Base-by-base conservation (phyloP, 2,329 filamentous ascomycete genomes). In the Claviceps pazoutovae region DNA sequence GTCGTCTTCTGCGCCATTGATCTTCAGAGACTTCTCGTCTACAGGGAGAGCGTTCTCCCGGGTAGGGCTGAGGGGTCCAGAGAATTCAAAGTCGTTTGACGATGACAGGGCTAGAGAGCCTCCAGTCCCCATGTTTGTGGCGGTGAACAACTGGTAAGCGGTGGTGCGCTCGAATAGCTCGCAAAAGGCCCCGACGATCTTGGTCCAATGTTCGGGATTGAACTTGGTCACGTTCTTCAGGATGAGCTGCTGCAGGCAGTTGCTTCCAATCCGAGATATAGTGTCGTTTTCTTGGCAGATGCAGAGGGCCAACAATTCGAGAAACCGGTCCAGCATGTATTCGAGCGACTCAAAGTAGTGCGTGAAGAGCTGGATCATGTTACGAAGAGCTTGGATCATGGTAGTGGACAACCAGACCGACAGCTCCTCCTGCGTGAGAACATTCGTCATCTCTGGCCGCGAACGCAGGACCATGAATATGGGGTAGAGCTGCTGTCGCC, bases 271-370 rank as follows among this genome's bases (percentile, higher is more conserved):
- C 23, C 94, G 81, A 2, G 93, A 94, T 57, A 98, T 91, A 0
- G 94, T 99, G 62, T 99, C 93, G 61, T 98, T 98, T 65, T 99
- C 93, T 67, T 99, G 93, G 65, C 91, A 97, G 56, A 99, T 98
- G 64, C 93, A 99, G 11, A 98, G 78, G 3, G 88, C 90, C 11
- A 99, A 73, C 19, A 99, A 79, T 66, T 97, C 91, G 39, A 99
- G 71, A 66, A 98, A 97, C n/a, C 93, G 79, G 66, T 96, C 89
- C 17, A 99, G 78, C 93, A 99, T 98, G 64, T 95, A 95, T 69
- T 97, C 89, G 9, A 99, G 73, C 0, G 89, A 83, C 54, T 94
- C 88, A 58, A 98, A 99, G 68, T 97, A 98, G 68, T 99, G 94
- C 0, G 94, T 98, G 67, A 98, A 98, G 23, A 99, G 79, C 1